Evolutionary conservation across 2,329 filamentous ascomycete genomes (phyloP).

Genomic region (Fusarium sp.): DNA sequence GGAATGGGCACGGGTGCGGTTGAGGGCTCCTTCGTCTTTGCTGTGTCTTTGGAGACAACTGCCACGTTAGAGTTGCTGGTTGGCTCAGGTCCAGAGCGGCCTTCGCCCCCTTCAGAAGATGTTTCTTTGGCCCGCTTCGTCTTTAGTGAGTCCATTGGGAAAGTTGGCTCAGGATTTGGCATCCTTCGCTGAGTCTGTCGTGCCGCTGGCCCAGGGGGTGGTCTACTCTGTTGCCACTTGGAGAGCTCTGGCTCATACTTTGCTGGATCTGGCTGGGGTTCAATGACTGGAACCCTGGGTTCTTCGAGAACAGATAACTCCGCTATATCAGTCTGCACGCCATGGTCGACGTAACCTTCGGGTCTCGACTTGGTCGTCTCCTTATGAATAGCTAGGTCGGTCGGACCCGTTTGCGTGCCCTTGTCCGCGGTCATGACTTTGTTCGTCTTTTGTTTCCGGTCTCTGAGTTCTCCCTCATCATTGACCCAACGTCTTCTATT

Average conservation of each 20-base stretch:
- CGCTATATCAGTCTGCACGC: slow-evolving; percentile 12
- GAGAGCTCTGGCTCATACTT: neutral
- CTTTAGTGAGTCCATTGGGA: neutral
- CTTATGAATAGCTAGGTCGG: neutral
- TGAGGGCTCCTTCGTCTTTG: neutral
- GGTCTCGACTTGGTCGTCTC: neutral
- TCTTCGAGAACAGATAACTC: neutral
- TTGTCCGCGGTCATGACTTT: neutral
- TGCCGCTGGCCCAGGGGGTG: neutral
- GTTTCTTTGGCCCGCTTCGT: neutral
- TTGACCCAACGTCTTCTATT: neutral
- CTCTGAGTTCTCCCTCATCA: neutral
- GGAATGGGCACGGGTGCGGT: neutral
- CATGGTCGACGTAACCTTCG: neutral
- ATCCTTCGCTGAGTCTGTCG: too few species aligned
- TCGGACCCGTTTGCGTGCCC: slow-evolving; percentile 21
- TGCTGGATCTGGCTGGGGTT: neutral
- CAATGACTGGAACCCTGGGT: neutral
- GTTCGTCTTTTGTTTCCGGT: neutral
- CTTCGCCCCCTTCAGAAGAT: neutral
- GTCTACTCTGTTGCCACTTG: neutral
- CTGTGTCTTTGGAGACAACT: too few species aligned
- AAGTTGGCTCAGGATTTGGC: neutral
- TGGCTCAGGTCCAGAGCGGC: neutral
- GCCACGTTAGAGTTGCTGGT: neutral